Evolutionary conservation across 805 yeast genomes (phyloP), one percentile per base, ranked within the genome.

Genomic region (Yarrowia yakushimensis): DNA sequence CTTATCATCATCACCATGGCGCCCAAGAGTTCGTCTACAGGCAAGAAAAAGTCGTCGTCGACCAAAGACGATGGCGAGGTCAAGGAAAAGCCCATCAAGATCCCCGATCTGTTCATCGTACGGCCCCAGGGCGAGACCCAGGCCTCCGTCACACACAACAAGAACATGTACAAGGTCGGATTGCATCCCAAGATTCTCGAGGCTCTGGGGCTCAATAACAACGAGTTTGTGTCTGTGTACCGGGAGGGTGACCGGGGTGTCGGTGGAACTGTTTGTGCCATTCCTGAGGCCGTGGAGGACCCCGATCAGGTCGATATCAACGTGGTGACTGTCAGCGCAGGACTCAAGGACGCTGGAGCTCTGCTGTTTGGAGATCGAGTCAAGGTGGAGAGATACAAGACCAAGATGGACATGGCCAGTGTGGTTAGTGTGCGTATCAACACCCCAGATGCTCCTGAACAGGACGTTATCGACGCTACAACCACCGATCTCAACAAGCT

Each of bases 281-380:
- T 31, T 17, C 54, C 52, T 22, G 54, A 46, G 13, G 64, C 50
- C 6, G 63, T 36, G 60, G 74, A 72, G 15, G 54, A 45, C 28
- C 54, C 52, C 23, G 54, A 52, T 4, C 55, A 31, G 10, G 64
- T 50, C 36, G 74, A 72, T 15, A 15, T 42, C 3, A 72, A 69
- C 22, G 63, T 67, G 2, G 64, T 73, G 8, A 71, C 67, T 41
- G 54, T 76, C 10, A 65, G 73, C 15, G 15, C 45, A 8, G 65
- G 64, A 6, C 63, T 81, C 37, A 71, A 85, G 65, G 67, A 74
- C 7, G 73, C 79, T 2, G 75, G 78, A 12, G 80, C 77, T 42
- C 66, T 80, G 1, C 64, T 80, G 4, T 71, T 81, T 6, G 87
- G 87, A 45, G 86, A 83, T 62, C 70, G 85, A 46, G 65, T 83